Evolutionary conservation across 192 early-diverging fungal species (phyloP), one percentile per base, ranked within the genome.

Genomic region (Coemansia aciculifera): DNA sequence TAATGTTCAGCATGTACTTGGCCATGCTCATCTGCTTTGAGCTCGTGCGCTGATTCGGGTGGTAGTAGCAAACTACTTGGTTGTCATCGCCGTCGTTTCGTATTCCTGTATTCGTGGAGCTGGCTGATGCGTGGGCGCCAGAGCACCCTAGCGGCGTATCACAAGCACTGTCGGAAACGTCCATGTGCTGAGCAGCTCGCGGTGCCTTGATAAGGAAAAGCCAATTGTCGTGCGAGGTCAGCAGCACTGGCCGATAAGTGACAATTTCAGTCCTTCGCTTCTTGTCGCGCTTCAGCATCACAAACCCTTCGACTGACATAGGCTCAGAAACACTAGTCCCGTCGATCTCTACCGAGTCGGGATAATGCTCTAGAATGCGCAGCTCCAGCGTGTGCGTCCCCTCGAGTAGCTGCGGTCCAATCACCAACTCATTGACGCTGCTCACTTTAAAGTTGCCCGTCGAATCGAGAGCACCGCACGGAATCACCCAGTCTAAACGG

Each of bases 1-100:
- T 64, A 19, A 81, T 73, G 44, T 67, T 68, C 11, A 81, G 61
- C 74, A 81, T 76, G 62, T 69, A 76, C 44, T 72, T 68, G n/a
- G 79, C 79, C 49, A 72, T 56, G 56, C 71, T 68, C 67, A 81
- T 76, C 49, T 81, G 79, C 62, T 69, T 72, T n/a, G 79, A 60
- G 39, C 74, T 70, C 61, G 49, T 62, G 23, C 31, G 64, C 27
- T 29, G 54, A 38, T 64, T 67, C 3, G 79, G 64, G 39, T 81
- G 74, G 61, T 73, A 77, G 40, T 70, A 63, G 5, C 78, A 63
- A 31, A 63, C 70, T 4, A 29, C 27, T n/a, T 57, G 77, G 31
- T 9, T 37, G 12, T 39, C 51, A 36, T 24, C 21, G 56, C 7
- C 31, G 56, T 32, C 37, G 37, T 21, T 57, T 57, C 15, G 54